Evolutionary conservation across 192 early-diverging fungal species (phyloP).

Genomic region (Chytriomyces hyalinus): DNA sequence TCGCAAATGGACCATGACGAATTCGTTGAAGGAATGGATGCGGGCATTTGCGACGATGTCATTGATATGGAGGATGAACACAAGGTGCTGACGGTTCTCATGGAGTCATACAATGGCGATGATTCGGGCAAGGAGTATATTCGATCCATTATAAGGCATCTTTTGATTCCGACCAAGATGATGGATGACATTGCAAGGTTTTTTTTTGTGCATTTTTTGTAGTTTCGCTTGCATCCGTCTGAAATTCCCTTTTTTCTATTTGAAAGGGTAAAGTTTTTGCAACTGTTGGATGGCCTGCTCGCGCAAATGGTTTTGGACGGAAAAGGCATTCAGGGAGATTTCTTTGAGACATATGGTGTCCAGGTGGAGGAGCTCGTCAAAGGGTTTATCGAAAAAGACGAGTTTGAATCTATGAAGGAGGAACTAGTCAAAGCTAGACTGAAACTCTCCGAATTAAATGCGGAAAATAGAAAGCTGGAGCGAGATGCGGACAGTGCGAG

Average conservation of each 20-base stretch:
- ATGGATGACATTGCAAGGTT: slow-evolving; percentile 41
- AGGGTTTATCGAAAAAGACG: slow-evolving; percentile 41
- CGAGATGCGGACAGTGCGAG: slow-evolving; percentile 16
- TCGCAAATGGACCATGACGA: slow-evolving; percentile 47
- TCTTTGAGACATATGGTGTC: slow-evolving; percentile 48
- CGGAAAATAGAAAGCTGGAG: slow-evolving; percentile 30
- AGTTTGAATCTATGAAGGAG: slow-evolving; percentile 35
- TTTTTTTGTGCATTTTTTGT: slow-evolving; percentile 17
- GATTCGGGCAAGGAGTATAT: slow-evolving; percentile 34
- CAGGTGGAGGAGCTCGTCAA: slow-evolving; percentile 44
- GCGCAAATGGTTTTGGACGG: slow-evolving; percentile 52
- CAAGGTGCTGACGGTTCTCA: slow-evolving; percentile 38
- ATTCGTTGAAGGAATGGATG: slow-evolving; percentile 47
- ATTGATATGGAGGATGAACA: slow-evolving; percentile 49
- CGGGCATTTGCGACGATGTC: slow-evolving; percentile 29
- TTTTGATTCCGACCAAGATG: slow-evolving; percentile 45
- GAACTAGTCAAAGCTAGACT: slow-evolving; percentile 32
- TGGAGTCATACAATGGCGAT: slow-evolving; percentile 34
- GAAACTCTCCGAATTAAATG: slow-evolving; percentile 11
- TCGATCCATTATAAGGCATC: slow-evolving; percentile 41
- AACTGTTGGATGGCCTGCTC: slow-evolving; percentile 44
- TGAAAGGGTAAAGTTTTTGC: slow-evolving; percentile 40
- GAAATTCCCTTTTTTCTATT: background rate
- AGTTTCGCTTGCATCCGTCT: background rate
- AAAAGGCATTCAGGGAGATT: slow-evolving; percentile 43